Conservation (phyloP, 2,329 filamentous ascomycete species). For the Trichophaea hybrida region DNA sequence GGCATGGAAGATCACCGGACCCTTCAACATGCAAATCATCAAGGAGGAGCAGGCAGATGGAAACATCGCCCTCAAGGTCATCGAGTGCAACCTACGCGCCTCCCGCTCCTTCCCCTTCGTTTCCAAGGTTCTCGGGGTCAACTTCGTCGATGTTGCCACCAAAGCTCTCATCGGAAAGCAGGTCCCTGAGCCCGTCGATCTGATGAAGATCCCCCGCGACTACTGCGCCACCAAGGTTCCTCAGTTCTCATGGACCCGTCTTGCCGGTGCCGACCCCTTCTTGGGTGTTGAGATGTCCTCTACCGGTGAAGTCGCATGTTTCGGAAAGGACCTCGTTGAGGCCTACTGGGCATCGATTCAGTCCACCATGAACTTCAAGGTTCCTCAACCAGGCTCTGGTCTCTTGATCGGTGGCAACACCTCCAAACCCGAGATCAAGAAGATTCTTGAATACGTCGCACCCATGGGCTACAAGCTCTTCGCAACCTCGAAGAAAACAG, state of each 20-base stretch:
- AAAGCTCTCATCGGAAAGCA: conserved; percentile 77
- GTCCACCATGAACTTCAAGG: conserved; percentile 97
- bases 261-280: conserved; percentile 93
- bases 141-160: conserved; percentile 93
- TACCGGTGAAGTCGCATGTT: conserved; percentile 97
- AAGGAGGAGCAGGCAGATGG: conserved; percentile 68
- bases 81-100: conserved; percentile 94
- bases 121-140: conserved; percentile 87
- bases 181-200: conserved; percentile 70
- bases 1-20: conserved; percentile 92
- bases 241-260: conserved; percentile 97
- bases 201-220: conserved; percentile 78
- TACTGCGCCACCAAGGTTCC: conserved; percentile 96
- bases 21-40: conserved; percentile 99
- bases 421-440: conserved; percentile 54
- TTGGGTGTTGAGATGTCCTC: conserved; percentile 94
- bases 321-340: conserved; percentile 87
- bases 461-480: conserved; percentile 92
- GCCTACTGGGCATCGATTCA: conserved; percentile 96
- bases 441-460: conserved; percentile 71
- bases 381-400: conserved; percentile 87
- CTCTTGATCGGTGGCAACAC: conserved; percentile 84
- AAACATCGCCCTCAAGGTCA: conserved; percentile 73
- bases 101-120: conserved; percentile 97
- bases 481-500: conserved; percentile 67